These are phyloP conservation scores for Fonsecaea nubica DNA, from an alignment of 2,329 filamentous ascomycete species.

Conservation along the genomic window DNA sequence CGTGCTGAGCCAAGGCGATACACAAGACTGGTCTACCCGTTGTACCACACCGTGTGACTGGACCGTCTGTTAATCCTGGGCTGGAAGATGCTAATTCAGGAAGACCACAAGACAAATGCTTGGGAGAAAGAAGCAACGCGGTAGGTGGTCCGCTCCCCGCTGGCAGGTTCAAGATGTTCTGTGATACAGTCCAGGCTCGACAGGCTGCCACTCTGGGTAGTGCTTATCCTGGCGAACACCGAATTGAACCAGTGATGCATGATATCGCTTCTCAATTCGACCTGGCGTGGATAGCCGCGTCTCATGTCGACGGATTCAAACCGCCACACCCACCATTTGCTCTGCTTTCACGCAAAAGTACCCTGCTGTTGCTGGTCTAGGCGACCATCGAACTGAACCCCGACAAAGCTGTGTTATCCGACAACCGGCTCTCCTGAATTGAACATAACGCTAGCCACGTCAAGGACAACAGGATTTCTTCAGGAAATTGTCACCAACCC, in stretches of 20 bases:
- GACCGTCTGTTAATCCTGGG: neutral
- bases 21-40: neutral
- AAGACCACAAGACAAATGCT: neutral
- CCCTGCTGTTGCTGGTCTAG: neutral
- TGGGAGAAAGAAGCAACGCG: neutral
- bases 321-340: neutral
- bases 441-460: neutral
- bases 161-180: neutral
- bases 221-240: neutral
- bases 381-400: neutral
- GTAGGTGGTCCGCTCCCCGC: neutral
- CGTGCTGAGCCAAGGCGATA: neutral
- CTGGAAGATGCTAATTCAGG: slow-evolving; percentile 3
- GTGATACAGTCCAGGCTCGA: neutral
- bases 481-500: neutral
- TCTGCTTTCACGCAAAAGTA: neutral
- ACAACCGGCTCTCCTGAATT: neutral
- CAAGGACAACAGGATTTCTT: neutral
- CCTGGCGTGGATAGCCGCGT: neutral
- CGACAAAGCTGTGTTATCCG: neutral
- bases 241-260: neutral
- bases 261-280: neutral
- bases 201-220: neutral
- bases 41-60: neutral
- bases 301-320: neutral